Base-by-base conservation (phyloP, 2,329 filamentous ascomycete species). In the Acephala macrosclerotiorum region DNA sequence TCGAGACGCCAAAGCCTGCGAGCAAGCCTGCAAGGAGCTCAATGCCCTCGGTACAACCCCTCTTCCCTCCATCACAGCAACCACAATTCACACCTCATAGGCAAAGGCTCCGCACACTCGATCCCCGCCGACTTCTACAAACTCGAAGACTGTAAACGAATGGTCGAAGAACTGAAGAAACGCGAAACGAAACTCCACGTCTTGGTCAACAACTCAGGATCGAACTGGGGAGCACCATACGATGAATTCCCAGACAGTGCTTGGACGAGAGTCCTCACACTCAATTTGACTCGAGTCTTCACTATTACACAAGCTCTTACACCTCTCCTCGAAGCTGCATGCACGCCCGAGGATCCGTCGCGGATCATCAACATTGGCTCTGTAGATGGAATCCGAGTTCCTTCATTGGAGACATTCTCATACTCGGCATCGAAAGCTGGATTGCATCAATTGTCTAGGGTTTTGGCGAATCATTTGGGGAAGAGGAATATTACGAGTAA, bases 151-250 rank as follows among this genome's bases (percentile, higher is more conserved):
- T 84, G 89, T 59, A 79, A 81, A 58, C 79, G 81, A 22, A 82
- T 92, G 3, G 87, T 85, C 8, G 80, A 83, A 1, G 85, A 90
- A 72, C 76, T 91, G 51, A 79, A 79, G 61, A 81, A 78, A 65
- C 78, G 79, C 45, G 87, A 89, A 73, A 70, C 79, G 1, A 79
- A 81, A 68, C 81, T 91, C 25, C 82, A 91, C 73, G 80, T 91
- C 53, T 82, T 91, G 12, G 82, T 91, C 70, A 90, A 91, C 80
- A 91, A 91, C 79, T 84, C 82, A 55, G 89, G 89, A 69, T 86
- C 84, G 42, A 85, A 87, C 66, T 91, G 88, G 89, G 88, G 87
- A 73, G 87, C 83, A 49, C 76, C 82, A 20, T 84, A 87, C 73
- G 86, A 87, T 64, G 78, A 78, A 9, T 89, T 89, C 75, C 88